Conservation (phyloP, 2,329 filamentous ascomycete species). For the Monosporascus sp. region DNA sequence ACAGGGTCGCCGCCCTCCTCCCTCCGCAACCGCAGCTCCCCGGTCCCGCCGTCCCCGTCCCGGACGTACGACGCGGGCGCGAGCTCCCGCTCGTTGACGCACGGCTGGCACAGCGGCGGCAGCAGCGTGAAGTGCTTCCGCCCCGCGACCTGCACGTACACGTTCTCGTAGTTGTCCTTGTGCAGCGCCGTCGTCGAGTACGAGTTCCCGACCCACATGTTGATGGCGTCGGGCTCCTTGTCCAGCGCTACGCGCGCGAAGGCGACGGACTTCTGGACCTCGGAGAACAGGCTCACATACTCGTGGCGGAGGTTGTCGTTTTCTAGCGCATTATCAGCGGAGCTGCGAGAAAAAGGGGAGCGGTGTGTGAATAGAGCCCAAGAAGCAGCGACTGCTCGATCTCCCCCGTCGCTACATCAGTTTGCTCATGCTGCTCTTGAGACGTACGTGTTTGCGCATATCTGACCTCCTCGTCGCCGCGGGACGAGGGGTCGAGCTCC, state of each 20-base stretch:
- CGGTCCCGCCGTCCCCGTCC: not conserved
- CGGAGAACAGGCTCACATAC: conserved; percentile 56
- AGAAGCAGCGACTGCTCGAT: no score
- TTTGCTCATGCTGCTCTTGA: not conserved
- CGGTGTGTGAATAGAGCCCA: no score
- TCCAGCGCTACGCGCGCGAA: conserved; percentile 69
- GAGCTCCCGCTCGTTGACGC: conserved; percentile 59
- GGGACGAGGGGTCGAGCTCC: conserved; percentile 36
- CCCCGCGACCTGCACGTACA: conserved; percentile 72
- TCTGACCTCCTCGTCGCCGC: conserved; percentile 43
- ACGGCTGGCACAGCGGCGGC: conserved; percentile 64
- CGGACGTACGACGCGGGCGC: conserved; percentile 53
- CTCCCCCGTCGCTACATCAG: no score
- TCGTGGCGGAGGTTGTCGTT: conserved; percentile 77
- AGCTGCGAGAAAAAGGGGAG: no score
- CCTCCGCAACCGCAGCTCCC: conserved; percentile 24
- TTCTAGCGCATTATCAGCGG: conserved; percentile 37
- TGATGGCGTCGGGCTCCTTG: conserved; percentile 65
- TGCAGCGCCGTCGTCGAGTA: conserved; percentile 66
- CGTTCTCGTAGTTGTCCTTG: conserved; percentile 80
- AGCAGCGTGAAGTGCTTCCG: conserved; percentile 70
- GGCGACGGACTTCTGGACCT: conserved; percentile 59
- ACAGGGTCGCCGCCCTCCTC: conserved; percentile 32
- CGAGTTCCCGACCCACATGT: conserved; percentile 77
- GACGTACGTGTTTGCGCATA: conserved; percentile 70